Evolutionary conservation across 2,329 filamentous ascomycete species (phyloP).

Genomic region (Phyllosticta citriasiana): DNA sequence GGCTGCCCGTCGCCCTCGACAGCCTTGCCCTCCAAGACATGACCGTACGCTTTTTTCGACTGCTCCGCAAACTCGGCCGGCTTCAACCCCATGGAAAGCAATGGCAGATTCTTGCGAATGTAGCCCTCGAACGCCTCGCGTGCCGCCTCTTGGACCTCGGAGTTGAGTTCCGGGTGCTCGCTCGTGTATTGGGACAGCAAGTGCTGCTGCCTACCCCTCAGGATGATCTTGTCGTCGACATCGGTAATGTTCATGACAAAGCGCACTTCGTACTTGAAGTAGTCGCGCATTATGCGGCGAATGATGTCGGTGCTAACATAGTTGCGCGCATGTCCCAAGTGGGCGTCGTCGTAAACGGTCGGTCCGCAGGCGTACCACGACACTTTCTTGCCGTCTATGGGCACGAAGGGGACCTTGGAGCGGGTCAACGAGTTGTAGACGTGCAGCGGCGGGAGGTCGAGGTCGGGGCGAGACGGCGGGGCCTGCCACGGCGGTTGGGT

Average conservation of each 20-base stretch:
- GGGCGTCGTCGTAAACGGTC: constrained; percentile 69
- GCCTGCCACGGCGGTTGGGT: constrained; percentile 31
- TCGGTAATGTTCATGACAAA: constrained; percentile 92
- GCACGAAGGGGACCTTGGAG: constrained; percentile 62
- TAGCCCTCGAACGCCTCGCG: constrained; percentile 46
- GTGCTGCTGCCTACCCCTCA: constrained; percentile 64
- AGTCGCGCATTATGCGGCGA: constrained; percentile 69
- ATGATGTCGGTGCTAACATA: constrained; percentile 88
- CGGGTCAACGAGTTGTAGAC: constrained; percentile 75
- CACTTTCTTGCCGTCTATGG: constrained; percentile 60
- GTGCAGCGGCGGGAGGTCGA: constrained; percentile 48
- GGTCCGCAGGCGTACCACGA: constrained; percentile 87
- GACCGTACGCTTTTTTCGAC: constrained; percentile 42
- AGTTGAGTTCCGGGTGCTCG: constrained; percentile 34
- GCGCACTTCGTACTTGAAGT: constrained; percentile 71
- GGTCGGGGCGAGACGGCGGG: constrained; percentile 20
- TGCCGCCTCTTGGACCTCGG: constrained; percentile 40
- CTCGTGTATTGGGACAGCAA: constrained; percentile 60
- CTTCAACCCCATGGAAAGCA: constrained; percentile 35
- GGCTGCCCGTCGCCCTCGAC: constrained; percentile 45
- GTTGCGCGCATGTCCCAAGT: constrained; percentile 76
- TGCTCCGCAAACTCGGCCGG: constrained; percentile 39
- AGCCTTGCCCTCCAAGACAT: constrained; percentile 45
- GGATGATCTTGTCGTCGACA: constrained; percentile 47
- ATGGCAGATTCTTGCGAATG: constrained; percentile 56